A percentile compares a stretch with the other conserved stretches of the same genome.
phyloP scores from a whole-genome alignment of 352 stramenopile genomes.

The Phytopythium chamaehyphon region DNA sequence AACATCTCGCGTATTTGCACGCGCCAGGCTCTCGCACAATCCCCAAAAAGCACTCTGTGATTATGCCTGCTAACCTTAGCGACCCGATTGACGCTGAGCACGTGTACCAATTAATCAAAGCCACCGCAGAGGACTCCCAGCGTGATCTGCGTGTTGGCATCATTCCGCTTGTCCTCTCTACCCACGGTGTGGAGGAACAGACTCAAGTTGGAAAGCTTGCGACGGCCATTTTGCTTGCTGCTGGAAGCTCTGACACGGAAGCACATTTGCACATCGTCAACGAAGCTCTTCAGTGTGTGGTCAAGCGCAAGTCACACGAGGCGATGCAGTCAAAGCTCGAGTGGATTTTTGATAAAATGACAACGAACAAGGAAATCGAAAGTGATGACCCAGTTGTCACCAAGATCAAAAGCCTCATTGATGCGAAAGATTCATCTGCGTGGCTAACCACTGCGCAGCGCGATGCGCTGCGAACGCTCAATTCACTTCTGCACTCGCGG shows the following conservation, averaged over 20 bases:
- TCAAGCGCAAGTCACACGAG: constrained; percentile 50
- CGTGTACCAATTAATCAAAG: constrained; percentile 54
- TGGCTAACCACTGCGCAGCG: constrained; percentile 24
- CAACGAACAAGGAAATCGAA: constrained; percentile 5
- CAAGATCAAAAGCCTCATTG: constrained; percentile 20
- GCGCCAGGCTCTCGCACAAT: constrained; percentile 31
- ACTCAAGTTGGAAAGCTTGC: constrained; percentile 35
- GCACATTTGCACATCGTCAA: constrained; percentile 45
- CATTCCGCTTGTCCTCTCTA: constrained; percentile 31
- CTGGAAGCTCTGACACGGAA: constrained; percentile 56
- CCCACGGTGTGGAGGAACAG: constrained; percentile 7
- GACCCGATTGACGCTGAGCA: constrained; percentile 50
- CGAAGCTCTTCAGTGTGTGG: constrained; percentile 49
- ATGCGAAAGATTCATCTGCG: constrained; percentile 9
- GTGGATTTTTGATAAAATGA: constrained; percentile 31
- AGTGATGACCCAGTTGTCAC: constrained; percentile 4
- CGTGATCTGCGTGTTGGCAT: constrained; percentile 54
- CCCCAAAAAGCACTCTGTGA: constrained; percentile 71
- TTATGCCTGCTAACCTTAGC: constrained; percentile 53
- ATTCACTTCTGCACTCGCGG: constrained; percentile 36
- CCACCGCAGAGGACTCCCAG: constrained; percentile 62
- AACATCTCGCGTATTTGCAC: constrained; percentile 58
- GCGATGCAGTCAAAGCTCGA: constrained; percentile 44
- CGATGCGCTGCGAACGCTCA: constrained; percentile 30
- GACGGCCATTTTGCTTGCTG: constrained; percentile 38